Evolutionary conservation across 106 monocot species (phyloP).

Genomic region (Triglochin maritima): DNA sequence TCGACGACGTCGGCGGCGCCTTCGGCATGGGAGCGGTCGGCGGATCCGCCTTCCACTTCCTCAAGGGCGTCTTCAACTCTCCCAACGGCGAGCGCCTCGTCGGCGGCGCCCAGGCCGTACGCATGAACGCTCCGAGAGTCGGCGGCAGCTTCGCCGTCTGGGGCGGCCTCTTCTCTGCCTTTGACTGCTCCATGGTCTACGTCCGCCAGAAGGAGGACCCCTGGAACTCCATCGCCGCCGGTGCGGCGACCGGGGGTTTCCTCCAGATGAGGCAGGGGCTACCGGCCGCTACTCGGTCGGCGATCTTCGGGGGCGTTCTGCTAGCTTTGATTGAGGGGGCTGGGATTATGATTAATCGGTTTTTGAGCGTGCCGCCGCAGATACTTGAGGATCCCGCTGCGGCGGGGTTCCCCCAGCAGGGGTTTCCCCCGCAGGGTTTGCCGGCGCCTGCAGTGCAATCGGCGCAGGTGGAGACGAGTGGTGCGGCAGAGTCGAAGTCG

Average conservation of each 20-base stretch:
- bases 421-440: background rate
- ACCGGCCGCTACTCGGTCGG: constrained; percentile 37
- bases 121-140: constrained; percentile 81
- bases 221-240: constrained; percentile 80
- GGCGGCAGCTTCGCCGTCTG: constrained; percentile 96
- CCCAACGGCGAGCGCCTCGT: constrained; percentile 67
- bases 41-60: constrained; percentile 76
- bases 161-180: constrained; percentile 86
- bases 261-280: constrained; percentile 65
- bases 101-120: constrained; percentile 53
- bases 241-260: constrained; percentile 83
- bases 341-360: constrained; percentile 46
- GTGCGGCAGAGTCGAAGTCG: constrained; percentile 14
- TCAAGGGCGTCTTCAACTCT: constrained; percentile 77
- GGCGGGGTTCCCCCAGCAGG: constrained; percentile 6
- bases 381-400: constrained; percentile 1
- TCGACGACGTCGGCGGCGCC: constrained; percentile 76
- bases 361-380: constrained; percentile 30
- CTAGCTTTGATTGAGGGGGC: constrained; percentile 65
- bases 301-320: constrained; percentile 44
- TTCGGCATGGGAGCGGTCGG: constrained; percentile 93
- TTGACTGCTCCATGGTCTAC: constrained; percentile 88
- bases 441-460: background rate
- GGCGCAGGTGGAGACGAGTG: background rate
- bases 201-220: constrained; percentile 92